These are phyloP conservation scores for Colletotrichum cereale DNA, from an alignment of 2,329 filamentous ascomycete species.

Conservation along the genomic window DNA sequence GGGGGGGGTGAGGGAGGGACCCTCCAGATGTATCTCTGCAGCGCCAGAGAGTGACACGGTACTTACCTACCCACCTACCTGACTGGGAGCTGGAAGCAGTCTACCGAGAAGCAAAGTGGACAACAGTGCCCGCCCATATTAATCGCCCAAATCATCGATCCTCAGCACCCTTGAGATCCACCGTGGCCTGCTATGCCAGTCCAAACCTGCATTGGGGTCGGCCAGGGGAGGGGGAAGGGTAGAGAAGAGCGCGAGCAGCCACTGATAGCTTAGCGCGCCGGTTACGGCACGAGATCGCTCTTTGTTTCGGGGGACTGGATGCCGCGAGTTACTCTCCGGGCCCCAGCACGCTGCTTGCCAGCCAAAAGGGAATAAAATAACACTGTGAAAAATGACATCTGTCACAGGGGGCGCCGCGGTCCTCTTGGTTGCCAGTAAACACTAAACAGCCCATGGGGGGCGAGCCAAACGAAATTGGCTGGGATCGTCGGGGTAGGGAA, in stretches of 20 bases:
- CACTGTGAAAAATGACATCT: conserved; percentile 26
- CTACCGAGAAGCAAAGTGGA: conserved; percentile 12
- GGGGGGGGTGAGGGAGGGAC: too few relatives aligned
- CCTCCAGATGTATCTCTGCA: conserved; percentile 23
- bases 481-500: conserved; percentile 36
- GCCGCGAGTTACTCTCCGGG: conserved; percentile 19
- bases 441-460: not conserved
- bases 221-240: conserved; percentile 5
- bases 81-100: conserved; percentile 17
- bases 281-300: conserved; percentile 33
- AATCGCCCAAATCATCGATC: conserved; percentile 32
- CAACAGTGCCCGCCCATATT: conserved; percentile 13
- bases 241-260: conserved; percentile 15
- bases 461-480: conserved; percentile 33
- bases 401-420: conserved; percentile 24
- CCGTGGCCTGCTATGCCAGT: not conserved
- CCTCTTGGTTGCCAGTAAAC: not conserved
- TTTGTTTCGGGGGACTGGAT: conserved; percentile 29
- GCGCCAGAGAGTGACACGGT: not conserved
- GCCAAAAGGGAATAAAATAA: not conserved
- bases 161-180: conserved; percentile 25
- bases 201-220: conserved; percentile 9
- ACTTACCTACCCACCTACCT: conserved; percentile 11
- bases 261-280: conserved; percentile 31
- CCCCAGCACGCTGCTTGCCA: not conserved